Percentiles rank a stretch among this genome's conserved stretches.
phyloP scores from a whole-genome alignment of 306 rosid genomes.

The Leucaena leucocephala region DNA sequence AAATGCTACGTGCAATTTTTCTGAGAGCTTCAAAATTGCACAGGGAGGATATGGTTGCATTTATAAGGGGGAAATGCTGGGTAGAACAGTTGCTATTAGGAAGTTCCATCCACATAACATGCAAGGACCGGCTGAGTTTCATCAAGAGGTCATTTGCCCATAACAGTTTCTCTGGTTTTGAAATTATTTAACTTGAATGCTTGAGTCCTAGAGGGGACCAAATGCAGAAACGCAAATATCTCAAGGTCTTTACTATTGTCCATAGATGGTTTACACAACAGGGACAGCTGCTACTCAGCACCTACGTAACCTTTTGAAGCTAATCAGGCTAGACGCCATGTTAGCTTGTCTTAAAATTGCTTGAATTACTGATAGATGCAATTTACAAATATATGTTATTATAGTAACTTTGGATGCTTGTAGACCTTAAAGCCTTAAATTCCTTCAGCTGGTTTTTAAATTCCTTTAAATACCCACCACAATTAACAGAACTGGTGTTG shows the following conservation, averaged over 20 bases:
- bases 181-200: constrained; percentile 19
- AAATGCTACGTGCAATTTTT: constrained; percentile 80
- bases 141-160: constrained; percentile 62
- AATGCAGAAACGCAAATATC: constrained; percentile 6
- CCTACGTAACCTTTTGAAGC: constrained; percentile 12
- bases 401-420: constrained; percentile 23
- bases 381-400: neutral
- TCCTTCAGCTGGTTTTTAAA: no score
- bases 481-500: constrained; percentile 24
- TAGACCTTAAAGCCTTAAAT: neutral
- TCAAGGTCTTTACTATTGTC: constrained; percentile 11
- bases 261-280: neutral
- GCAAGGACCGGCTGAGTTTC: constrained; percentile 71
- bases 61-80: constrained; percentile 87
- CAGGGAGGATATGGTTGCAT: constrained; percentile 75
- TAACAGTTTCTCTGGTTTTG: constrained; percentile 23
- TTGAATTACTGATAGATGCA: constrained; percentile 2
- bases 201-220: constrained; percentile 5
- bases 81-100: constrained; percentile 76
- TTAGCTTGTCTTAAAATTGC: constrained; percentile 27
- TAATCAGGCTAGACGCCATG: constrained; percentile 12
- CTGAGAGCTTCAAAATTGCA: constrained; percentile 73
- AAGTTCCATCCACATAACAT: constrained; percentile 62
- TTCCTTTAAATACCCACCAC: neutral
- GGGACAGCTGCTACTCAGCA: constrained; percentile 16